A percentile compares a stretch with the other conserved stretches of the same genome.
These are phyloP conservation scores for Septoria linicola DNA, from an alignment of 2,329 filamentous ascomycete species.

Conservation along the genomic window DNA sequence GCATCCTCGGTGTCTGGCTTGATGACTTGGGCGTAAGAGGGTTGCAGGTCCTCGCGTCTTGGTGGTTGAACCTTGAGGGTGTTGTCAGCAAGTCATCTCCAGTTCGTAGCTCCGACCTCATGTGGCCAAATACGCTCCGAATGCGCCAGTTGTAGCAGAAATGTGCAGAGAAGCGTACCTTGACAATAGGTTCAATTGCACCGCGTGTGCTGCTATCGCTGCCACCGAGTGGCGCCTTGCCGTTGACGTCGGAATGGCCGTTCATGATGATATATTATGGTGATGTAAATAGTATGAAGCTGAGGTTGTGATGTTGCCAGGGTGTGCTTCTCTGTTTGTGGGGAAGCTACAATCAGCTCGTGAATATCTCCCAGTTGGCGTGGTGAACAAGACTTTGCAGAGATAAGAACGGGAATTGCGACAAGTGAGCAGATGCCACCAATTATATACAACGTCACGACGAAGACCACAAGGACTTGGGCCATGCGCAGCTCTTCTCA, in stretches of 20 bases:
- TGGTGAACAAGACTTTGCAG: neutral
- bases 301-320: constrained; percentile 1
- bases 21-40: constrained; percentile 63
- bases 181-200: constrained; percentile 41
- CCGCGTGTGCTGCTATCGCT: constrained; percentile 26
- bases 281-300: neutral
- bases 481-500: constrained; percentile 11
- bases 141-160: too few relatives aligned
- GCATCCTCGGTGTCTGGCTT: constrained; percentile 62
- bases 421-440: neutral
- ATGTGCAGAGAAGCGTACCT: constrained; percentile 25
- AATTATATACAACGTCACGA: constrained; percentile 16
- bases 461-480: constrained; percentile 3
- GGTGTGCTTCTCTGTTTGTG: neutral
- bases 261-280: constrained; percentile 20
- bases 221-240: constrained; percentile 41
- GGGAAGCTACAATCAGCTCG: neutral
- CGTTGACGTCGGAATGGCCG: constrained; percentile 29
- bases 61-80: constrained; percentile 68
- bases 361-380: neutral
- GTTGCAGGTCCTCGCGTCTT: constrained; percentile 78
- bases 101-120: too few relatives aligned
- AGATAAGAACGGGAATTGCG: too few relatives aligned
- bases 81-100: too few relatives aligned
- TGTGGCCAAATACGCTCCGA: too few relatives aligned